Conservation (phyloP, 176 grass and related monocot species). For the Lolium perenne region DNA sequence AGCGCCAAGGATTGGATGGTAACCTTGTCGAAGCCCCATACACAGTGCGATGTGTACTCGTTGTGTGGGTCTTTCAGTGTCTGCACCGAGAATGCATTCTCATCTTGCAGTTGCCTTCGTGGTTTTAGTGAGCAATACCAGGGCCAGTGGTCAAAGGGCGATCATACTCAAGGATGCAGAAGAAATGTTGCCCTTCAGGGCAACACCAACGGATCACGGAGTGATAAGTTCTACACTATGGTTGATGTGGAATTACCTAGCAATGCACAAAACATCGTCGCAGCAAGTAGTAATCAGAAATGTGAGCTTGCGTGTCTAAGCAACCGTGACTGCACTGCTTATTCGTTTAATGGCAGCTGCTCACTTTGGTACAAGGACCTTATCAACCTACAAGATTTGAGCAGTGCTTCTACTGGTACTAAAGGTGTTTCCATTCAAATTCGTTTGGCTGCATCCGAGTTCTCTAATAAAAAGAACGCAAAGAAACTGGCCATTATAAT, state of each 20-base stretch:
- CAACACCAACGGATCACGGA: neutral
- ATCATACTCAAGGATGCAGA: neutral
- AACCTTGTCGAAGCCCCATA: neutral
- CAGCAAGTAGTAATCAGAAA: neutral
- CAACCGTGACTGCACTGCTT: neutral
- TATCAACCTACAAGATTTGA: slow-evolving; percentile 7
- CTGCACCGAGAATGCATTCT: slow-evolving; percentile 5
- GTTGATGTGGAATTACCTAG: neutral
- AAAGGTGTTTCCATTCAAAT: slow-evolving; percentile 1
- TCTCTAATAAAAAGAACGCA: neutral
- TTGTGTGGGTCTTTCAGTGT: slow-evolving; percentile 20
- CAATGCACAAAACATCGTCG: neutral
- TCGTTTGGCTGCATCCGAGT: slow-evolving; percentile 5
- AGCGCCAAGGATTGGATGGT: neutral
- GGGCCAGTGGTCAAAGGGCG: slow-evolving; percentile 2
- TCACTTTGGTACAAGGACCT: neutral
- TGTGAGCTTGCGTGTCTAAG: neutral
- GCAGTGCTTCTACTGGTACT: neutral
- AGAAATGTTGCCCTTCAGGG: slow-evolving; percentile 17
- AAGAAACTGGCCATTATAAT: neutral
- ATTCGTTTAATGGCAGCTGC: neutral
- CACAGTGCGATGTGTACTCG: neutral
- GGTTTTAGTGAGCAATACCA: slow-evolving; percentile 30
- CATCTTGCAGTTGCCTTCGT: slow-evolving; percentile 31
- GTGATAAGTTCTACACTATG: slow-evolving; percentile 32